Conservation (phyloP, 83 land plant species). For the Picea abies region DNA sequence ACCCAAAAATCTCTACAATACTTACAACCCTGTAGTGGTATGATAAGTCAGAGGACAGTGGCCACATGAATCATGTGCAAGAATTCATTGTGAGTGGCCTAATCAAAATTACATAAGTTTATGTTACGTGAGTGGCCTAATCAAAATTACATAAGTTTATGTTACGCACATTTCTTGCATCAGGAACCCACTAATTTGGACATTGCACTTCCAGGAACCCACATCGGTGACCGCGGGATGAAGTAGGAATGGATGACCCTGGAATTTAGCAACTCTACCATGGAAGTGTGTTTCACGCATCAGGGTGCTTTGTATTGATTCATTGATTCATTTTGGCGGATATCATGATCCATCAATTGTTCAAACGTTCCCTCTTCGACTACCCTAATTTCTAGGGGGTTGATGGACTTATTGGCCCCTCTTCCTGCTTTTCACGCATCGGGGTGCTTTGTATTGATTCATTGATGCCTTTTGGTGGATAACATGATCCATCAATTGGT, state of each 20-base stretch:
- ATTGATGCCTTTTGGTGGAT: conserved; percentile 63
- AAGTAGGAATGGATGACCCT: conserved; percentile 41
- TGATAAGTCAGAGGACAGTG: too few species aligned
- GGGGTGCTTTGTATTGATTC: conserved; percentile 86
- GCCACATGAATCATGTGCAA: too few species aligned
- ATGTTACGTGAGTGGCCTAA: too few species aligned
- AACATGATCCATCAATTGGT: conserved; percentile 70
- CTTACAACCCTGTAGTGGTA: too few species aligned
- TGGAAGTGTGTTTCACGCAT: conserved; percentile 51
- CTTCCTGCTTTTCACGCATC: conserved; percentile 55
- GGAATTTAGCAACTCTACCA: conserved; percentile 54
- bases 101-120: too few species aligned
- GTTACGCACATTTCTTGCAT: too few species aligned
- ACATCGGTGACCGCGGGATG: conserved; percentile 60
- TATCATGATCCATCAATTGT: conserved; percentile 68
- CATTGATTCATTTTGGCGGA: conserved; percentile 63
- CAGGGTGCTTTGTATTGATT: conserved; percentile 89
- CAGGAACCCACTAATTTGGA: not conserved
- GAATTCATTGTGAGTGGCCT: too few species aligned
- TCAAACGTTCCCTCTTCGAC: conserved; percentile 74
- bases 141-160: too few species aligned
- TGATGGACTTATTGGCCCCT: conserved; percentile 54
- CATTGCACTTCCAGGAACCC: conserved; percentile 29
- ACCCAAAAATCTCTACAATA: too few species aligned
- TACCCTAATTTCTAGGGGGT: conserved; percentile 74